Base-by-base conservation (phyloP, 176 grass and related monocot genomes). In the Phyllostachys edulis region DNA sequence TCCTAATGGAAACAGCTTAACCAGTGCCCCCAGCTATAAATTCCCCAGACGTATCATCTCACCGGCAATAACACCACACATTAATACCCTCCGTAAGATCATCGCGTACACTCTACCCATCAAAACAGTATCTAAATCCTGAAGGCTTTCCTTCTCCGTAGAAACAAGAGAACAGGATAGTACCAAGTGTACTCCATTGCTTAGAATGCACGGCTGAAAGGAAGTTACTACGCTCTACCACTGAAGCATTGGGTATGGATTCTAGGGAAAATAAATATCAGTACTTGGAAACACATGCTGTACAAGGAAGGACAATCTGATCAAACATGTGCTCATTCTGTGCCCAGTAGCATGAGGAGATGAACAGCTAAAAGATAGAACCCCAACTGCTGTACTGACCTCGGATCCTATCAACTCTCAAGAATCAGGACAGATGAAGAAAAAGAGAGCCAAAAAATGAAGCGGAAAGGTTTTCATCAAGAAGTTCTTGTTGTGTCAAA, bases 151-250 rank as follows among this genome's bases (percentile, higher is more conserved):
- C 14, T 71, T 55, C 41, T 44, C 20, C 67, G 74, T 79, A 36
- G 63, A 40, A 75, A 59, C 80, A 73, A 62, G 61, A 51, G 49
- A 68, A 44, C 60, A 79, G 0, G 49, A 2, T 27, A 36, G 16
- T 73, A 82, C 73, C 50, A 73, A 72, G 21, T 78, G 84, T 72
- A 86, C 79, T 78, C 69, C 38, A 4, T 83, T 78, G 79, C 84
- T 83, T 90, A 83, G 56, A 62, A 50, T 51, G 27, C 68, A 83
- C 54, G 50, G 49, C 5, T 69, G 39, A 68, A 64, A 68, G 41
- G 2, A 60, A 62, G 80, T 59, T 44, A 67, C 85, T 45, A 65
- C 26, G 39, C 26, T 71, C 39, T 69, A 17, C 37, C 20, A 73
- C 45, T 76, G 34, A 73, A 61, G 4, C 49, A 79, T 34, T 67